A percentile compares a stretch with the other conserved stretches of the same genome.
These are phyloP conservation scores for Debaryomyces singareniensis DNA, from an alignment of 1,139 yeast genomes.

Conservation along the genomic window DNA sequence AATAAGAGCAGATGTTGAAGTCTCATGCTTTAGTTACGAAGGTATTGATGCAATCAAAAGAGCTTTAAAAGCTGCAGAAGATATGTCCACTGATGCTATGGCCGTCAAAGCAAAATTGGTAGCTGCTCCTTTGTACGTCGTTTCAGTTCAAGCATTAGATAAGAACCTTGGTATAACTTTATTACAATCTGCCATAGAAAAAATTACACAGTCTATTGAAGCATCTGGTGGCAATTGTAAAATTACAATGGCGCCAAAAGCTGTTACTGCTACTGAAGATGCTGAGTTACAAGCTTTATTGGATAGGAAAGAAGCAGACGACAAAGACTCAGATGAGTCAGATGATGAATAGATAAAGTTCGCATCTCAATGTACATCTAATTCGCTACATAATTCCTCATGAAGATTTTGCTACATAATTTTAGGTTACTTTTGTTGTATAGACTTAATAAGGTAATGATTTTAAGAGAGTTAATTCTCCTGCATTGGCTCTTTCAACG, in stretches of 20 bases:
- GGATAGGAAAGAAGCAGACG: constrained; percentile 48
- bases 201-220: constrained; percentile 63
- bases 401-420: too few species aligned
- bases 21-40: constrained; percentile 93
- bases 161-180: constrained; percentile 80
- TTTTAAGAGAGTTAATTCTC: constrained; percentile 23
- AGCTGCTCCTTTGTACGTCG: constrained; percentile 95
- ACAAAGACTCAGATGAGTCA: constrained; percentile 38
- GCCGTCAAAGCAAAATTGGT: constrained; percentile 89
- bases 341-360: constrained; percentile 12
- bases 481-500: constrained; percentile 36
- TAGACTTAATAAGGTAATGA: constrained; percentile 20
- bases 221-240: constrained; percentile 81
- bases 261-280: constrained; percentile 96
- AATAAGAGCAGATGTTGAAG: constrained; percentile 96
- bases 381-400: too few species aligned
- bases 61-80: constrained; percentile 85
- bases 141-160: constrained; percentile 89
- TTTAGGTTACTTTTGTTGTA: too few species aligned
- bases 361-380: not conserved
- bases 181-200: constrained; percentile 73
- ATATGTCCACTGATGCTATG: constrained; percentile 73
- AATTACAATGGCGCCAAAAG: constrained; percentile 97
- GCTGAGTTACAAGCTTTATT: constrained; percentile 94
- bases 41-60: constrained; percentile 96